Base-by-base conservation (phyloP, 306 rosid genomes). In the Biancaea sappan region DNA sequence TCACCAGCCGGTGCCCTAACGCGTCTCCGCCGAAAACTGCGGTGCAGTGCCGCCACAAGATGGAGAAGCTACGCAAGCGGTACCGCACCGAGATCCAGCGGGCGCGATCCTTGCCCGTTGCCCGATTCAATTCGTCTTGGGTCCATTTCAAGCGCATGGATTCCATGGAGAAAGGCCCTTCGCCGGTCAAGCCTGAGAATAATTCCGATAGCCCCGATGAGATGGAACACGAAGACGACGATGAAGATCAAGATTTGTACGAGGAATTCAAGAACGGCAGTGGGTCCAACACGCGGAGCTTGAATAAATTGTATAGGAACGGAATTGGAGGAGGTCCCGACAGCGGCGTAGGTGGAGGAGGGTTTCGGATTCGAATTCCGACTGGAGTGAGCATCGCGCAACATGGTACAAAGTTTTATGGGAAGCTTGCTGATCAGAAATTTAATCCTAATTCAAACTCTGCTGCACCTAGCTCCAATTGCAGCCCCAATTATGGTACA, bases 31-130 rank as follows among this genome's bases (percentile, higher is more conserved):
- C 94, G 0, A 94, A 94, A 67, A 91, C 97, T 22, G 96, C 98
- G 81, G 96, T 94, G 2, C 98, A 91, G 90, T 94, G 98, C 75
- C 98, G 96, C 21, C 97, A 94, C 64, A 94, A 94, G 75, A 94
- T 94, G 98, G 98, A 91, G 80, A 94, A 94, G 22, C 94, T 94
- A 3, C 84, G 98, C 0, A 94, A 94, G 61, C 92, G 96, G 21
- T 94, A 94, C 78, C 91, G 98, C 1, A 88, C 97, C n/a, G 98
- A 94, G 87, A 80, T 91, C 72, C 96, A 89, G 74, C 85, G 92
- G 0, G 92, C 92, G 6, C 52, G 90, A 26, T 81, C 90, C 24
- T 72, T 86, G 75, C 97, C 97, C 0, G 64, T 89, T 21, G 70
- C 92, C 1, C 72, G 90, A 4, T 84, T 90, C 54, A 82, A 75